Evolutionary conservation across 306 rosid genomes (phyloP).

Genomic region (Quercus berberidifolia): DNA sequence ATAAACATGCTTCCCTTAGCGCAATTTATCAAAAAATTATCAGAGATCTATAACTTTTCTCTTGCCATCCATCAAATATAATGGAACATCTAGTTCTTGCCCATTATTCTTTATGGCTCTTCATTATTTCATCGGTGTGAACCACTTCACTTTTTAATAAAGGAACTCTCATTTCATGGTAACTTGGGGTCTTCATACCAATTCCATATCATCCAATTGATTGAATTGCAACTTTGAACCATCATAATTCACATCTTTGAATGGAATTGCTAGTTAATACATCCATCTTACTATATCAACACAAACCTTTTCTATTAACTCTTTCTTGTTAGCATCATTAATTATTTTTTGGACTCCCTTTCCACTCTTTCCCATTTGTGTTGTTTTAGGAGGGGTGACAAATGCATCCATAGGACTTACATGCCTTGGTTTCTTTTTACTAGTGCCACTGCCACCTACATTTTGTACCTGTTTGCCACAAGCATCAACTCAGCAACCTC

Average conservation of each 20-base stretch:
- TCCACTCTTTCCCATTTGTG: background rate
- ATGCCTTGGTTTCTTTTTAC: background rate
- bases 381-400: background rate
- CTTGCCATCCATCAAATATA: too few species aligned
- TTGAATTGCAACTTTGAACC: background rate
- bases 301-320: background rate
- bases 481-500: too few species aligned
- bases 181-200: background rate
- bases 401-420: background rate
- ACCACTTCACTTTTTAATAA: background rate
- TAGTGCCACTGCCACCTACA: too few species aligned
- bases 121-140: background rate
- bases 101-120: background rate
- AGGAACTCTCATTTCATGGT: background rate
- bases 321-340: background rate
- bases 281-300: background rate
- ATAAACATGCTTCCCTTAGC: too few species aligned
- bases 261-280: background rate
- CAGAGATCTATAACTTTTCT: too few species aligned
- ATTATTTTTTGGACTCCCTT: background rate
- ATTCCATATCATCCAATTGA: background rate
- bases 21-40: too few species aligned
- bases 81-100: too few species aligned
- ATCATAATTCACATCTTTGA: background rate
- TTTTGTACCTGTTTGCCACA: too few species aligned